Base-by-base conservation (phyloP, 2,329 filamentous ascomycete species). In the Sarocladiaceae sp. region DNA sequence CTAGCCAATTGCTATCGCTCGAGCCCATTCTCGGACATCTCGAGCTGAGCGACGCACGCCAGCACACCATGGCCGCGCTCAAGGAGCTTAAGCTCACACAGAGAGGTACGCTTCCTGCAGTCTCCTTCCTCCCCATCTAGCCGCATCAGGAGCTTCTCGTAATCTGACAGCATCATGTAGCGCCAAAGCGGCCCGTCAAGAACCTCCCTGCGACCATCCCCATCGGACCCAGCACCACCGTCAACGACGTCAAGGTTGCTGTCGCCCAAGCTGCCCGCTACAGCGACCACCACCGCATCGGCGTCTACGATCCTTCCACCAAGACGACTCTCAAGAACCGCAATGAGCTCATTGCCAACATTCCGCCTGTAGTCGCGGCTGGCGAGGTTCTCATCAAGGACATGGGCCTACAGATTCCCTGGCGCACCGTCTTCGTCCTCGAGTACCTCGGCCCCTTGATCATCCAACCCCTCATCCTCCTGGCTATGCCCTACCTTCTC, bases 401-500 rank as follows among this genome's bases (percentile, higher is more conserved):
- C 62, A 74, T 98, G 23, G 93, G 93, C 13, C 79, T 83, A 40
- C 93, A 98, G 65, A 84, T 96, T 45, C 81, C 80, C 50, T 98
- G 93, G 93, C 83, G 82, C 51, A 93, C 88, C 48, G 91, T 97
- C 63, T 98, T 91, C 73, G 70, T 96, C 50, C 82, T 96, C 70
- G 93, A 98, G 68, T 98, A 98, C 66, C 68, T 93, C 52, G 93
- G 93, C 3, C 93, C 93, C 5, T 77, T 97, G 57, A 67, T 96
- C 57, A 85, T 97, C 68, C 90, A 96, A 69, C 78, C 80, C 34
- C 71, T 87, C 55, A 73, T 83, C 61, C 70, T 89, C 63, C 82
- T 76, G 53, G 70, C 86, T 45, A 85, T 89, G 40, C 80, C 85
- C 19, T 81, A 84, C 62, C 70, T 71, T 48, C 68, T 75, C 60